These are phyloP conservation scores for Vitis amurensis DNA, from an alignment of 164 flowering plant species.

Conservation along the genomic window DNA sequence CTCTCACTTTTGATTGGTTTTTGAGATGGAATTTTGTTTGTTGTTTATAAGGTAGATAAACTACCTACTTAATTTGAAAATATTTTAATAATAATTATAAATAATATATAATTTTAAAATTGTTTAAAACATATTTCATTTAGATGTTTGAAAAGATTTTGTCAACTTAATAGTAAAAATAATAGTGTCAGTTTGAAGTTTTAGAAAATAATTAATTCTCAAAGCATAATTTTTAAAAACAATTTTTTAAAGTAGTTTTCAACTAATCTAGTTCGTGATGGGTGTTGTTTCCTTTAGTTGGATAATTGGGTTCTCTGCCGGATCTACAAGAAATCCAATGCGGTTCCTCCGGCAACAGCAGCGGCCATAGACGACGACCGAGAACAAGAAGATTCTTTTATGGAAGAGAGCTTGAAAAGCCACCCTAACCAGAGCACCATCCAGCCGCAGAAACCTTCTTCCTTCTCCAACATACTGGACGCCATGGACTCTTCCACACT, in stretches of 20 bases:
- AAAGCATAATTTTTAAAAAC: background rate
- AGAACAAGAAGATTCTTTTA: constrained; percentile 17
- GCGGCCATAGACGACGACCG: constrained; percentile 14
- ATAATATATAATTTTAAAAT: too few relatives aligned
- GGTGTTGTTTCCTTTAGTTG: constrained; percentile 22
- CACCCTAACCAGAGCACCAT: constrained; percentile 10
- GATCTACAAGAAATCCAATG: constrained; percentile 43
- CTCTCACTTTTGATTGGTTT: background rate
- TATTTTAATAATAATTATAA: too few relatives aligned
- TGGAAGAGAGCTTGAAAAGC: constrained; percentile 13
- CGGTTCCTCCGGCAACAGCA: constrained; percentile 4
- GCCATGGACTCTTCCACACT: constrained; percentile 24
- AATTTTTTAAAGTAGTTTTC: background rate
- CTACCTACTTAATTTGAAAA: too few relatives aligned
- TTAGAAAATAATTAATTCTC: background rate
- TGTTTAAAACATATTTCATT: too few relatives aligned
- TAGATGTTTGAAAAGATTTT: too few relatives aligned
- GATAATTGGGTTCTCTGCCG: constrained; percentile 63
- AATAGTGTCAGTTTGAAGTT: too few relatives aligned
- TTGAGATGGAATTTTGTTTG: too few relatives aligned
- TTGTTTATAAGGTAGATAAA: too few relatives aligned
- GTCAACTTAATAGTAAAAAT: too few relatives aligned
- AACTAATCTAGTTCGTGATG: background rate
- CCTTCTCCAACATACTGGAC: constrained; percentile 29
- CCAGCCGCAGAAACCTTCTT: constrained; percentile 21